phyloP scores from a whole-genome alignment of 1,139 yeast genomes.

The Dujonia santamariae region DNA sequence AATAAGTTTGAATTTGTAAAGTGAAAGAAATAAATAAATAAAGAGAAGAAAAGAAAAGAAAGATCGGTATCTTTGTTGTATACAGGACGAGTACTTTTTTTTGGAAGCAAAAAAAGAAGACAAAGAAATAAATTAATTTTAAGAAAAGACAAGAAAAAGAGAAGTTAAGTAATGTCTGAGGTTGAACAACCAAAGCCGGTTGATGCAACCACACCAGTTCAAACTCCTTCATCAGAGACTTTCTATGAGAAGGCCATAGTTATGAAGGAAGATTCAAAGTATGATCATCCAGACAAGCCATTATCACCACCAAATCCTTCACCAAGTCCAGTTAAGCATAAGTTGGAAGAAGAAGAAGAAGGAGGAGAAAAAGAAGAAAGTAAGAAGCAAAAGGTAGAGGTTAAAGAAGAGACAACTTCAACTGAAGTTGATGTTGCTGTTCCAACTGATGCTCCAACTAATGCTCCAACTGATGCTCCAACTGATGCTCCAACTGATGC shows the following conservation, averaged over 20 bases:
- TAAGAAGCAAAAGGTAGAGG: conserved; percentile 21
- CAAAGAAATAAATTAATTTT: background rate
- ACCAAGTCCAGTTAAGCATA: conserved; percentile 41
- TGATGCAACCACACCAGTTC: conserved; percentile 40
- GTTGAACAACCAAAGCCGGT: conserved; percentile 16
- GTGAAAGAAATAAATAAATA: too few species aligned
- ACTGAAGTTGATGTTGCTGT: conserved; percentile 5
- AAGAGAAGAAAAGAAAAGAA: too few species aligned
- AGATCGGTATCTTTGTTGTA: too few species aligned
- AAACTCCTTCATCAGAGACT: conserved; percentile 37
- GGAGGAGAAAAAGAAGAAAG: conserved; percentile 13
- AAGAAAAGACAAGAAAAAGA: too few species aligned
- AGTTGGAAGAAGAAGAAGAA: conserved; percentile 23
- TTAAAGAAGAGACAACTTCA: conserved; percentile 5
- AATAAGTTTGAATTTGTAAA: too few species aligned
- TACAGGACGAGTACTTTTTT: too few species aligned
- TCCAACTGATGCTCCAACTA: conserved; percentile 5
- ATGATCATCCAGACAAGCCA: conserved; percentile 29
- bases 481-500: conserved; percentile 7
- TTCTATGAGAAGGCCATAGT: conserved; percentile 6
- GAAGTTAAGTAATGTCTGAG: conserved; percentile 18
- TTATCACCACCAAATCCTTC: conserved; percentile 47
- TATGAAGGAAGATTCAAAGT: conserved; percentile 6
- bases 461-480: conserved; percentile 2
- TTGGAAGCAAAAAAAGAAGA: too few species aligned